Conservation (phyloP, 306 rosid species). For the Malus orientalis region DNA sequence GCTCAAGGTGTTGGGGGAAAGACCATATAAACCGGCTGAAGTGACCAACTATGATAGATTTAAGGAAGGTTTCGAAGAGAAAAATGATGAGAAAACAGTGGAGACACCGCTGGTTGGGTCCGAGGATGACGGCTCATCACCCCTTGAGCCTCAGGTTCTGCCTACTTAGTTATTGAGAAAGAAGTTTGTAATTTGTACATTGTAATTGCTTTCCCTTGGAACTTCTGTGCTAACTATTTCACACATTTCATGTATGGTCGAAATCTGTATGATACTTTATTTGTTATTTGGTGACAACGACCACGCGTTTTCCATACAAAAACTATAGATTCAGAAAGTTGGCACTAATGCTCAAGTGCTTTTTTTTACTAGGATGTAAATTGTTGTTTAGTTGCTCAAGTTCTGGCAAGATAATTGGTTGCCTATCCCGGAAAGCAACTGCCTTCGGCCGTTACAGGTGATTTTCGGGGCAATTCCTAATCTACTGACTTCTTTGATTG, state of each 20-base stretch:
- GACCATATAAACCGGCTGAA: constrained; percentile 62
- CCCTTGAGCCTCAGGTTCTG: constrained; percentile 72
- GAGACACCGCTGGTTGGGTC: constrained; percentile 26
- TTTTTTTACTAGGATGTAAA: neutral
- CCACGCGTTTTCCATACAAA: neutral
- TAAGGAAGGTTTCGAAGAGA: constrained; percentile 55
- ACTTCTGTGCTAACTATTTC: neutral
- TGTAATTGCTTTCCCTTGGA: neutral
- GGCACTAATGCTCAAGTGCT: neutral
- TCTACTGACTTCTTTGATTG: too few relatives aligned
- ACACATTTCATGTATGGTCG: constrained; percentile 15
- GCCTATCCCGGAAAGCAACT: too few relatives aligned
- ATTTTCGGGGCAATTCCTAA: too few relatives aligned
- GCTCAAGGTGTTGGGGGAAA: constrained; percentile 52
- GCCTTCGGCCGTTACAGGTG: too few relatives aligned
- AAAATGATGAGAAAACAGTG: constrained; percentile 33
- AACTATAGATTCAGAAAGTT: neutral
- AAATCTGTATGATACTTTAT: constrained; percentile 3
- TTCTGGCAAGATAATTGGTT: too few relatives aligned
- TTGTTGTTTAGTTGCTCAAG: too few relatives aligned
- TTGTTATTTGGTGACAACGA: neutral
- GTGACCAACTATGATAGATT: constrained; percentile 56
- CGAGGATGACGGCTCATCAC: constrained; percentile 53
- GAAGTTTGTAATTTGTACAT: constrained; percentile 41
- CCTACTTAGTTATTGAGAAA: constrained; percentile 36